Base-by-base conservation (phyloP, 257 asterid genomes). In the Anisodus tanguticus region DNA sequence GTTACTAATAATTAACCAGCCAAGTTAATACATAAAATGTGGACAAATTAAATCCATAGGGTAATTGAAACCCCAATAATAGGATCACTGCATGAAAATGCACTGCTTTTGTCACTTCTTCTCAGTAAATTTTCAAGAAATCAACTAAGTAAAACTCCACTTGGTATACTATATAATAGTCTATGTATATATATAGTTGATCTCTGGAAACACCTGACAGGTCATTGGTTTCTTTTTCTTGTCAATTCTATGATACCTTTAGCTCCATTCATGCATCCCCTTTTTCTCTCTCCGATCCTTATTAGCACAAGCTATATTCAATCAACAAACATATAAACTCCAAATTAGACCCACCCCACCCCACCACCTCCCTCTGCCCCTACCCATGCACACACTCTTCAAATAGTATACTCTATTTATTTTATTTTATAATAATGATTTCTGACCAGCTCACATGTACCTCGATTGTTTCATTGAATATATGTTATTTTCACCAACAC, bases 191-290 rank as follows among this genome's bases (percentile, higher is more conserved):
- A 31, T 31, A 31, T 53, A 12, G 12, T 51, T 57, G 43, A 47
- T 74, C 43, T n/a, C 19, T 74, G 22, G 26, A 77, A 84, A 79
- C 70, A 74, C 62, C 62, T 39, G 72, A 76, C 54, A 82, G 63
- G 71, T 60, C 47, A 45, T 70, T 64, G 81, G 68, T 77, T 78
- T 41, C 83, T 77, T 84, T 81, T 83, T 78, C 31, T 26, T 26
- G 31, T 26, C 31, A 26, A 26, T 26, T 71, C 7, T 43, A 54
- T 84, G 79, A 70, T 60, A 72, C 47, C 88, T 83, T 70, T 83
- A 17, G 69, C 74, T 43, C 35, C 58, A 39, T 37, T 64, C 37
- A 41, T 31, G 70, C 83, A 69, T 64, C 22, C 59, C 9, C 37
- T n/a, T 3, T 6, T 16, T 45, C 70, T 57, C 67, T 55, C 31